Conservation (phyloP, 352 stramenopile species). For the Phytophthora podocarpi region DNA sequence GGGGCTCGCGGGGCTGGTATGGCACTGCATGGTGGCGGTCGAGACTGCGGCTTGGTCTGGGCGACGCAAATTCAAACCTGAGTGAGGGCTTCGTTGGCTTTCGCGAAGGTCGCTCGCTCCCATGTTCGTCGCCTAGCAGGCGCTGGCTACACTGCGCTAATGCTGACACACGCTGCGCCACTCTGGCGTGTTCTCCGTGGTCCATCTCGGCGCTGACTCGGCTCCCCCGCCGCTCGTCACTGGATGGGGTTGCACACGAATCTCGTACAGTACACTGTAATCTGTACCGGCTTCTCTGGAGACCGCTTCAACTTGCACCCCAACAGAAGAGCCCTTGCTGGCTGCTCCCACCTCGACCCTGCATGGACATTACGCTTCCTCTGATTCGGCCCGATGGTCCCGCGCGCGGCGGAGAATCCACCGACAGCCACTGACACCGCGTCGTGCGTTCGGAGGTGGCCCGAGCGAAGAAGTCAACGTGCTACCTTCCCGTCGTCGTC, state of each 20-base stretch:
- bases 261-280: neutral
- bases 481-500: neutral
- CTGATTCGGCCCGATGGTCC: neutral
- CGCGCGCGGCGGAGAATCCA: neutral
- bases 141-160: constrained; percentile 24
- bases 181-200: constrained; percentile 32
- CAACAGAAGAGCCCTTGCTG: constrained; percentile 20
- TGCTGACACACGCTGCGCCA: constrained; percentile 23
- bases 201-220: constrained; percentile 27
- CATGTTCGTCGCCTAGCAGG: constrained; percentile 10
- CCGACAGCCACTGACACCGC: no score
- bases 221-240: constrained; percentile 18
- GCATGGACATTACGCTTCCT: constrained; percentile 1
- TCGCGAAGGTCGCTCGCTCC: constrained; percentile 13
- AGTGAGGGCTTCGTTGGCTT: constrained; percentile 5
- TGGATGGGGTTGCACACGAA: constrained; percentile 30
- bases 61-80: constrained; percentile 44
- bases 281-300: neutral
- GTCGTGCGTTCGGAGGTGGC: constrained; percentile 1
- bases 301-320: constrained; percentile 32
- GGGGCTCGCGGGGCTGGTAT: constrained; percentile 1
- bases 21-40: constrained; percentile 28
- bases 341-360: neutral
- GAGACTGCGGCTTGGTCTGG: constrained; percentile 15
- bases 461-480: neutral